Evolutionary conservation across 768 basidiomycete genomes (phyloP), one percentile per base, ranked within the genome.

Genomic region (Leccinum obscurum): DNA sequence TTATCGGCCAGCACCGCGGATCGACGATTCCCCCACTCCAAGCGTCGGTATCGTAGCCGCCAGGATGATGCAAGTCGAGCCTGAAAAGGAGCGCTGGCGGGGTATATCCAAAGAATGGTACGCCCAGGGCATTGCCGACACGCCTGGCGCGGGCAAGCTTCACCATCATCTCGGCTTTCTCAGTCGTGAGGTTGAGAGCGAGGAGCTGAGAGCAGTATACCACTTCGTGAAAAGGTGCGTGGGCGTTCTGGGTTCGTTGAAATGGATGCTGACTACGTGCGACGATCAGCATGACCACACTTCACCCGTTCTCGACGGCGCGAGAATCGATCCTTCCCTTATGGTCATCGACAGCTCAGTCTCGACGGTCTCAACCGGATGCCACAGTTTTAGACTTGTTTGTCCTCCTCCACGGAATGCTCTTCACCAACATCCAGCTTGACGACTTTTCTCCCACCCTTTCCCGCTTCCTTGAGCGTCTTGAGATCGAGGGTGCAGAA

Each of bases 91-190:
- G 68, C 83, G 89, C 4, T 99, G 97, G 97, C 77, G 94, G 39
- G 81, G 80, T 35, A 90, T 94, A 49, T 95, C 96, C 4, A 78
- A 88, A 64, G 93, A 95, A 30, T 99, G 97, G 97, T 99, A 96
- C 72, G 88, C 85, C 17, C 81, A 85, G 39, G 95, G 95, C 0
- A 78, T 99, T 35, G 84, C 86, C 7, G 92, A 93, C 66, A 91
- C 89, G 52, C 97, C 97, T 1, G 95, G 95, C n/a, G 87, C 88
- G 5, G 97, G 97, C 3, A 88, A 95, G 69, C 76, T 99, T 44
- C 97, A 98, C 72, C 95, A 98, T 70, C 93, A 98, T 68, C 76
- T 99, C 14, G 97, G 95, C 3, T 72, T 96, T 63, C 80, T 99
- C 49, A 90, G 90, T 66, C 82, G 92, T 26, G 94, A 96, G 70